Percentiles rank a stretch among this genome's conserved stretches.
Evolutionary conservation across 1,284 basidiomycete genomes (phyloP).

Genomic region (Sporisorium reilianum): DNA sequence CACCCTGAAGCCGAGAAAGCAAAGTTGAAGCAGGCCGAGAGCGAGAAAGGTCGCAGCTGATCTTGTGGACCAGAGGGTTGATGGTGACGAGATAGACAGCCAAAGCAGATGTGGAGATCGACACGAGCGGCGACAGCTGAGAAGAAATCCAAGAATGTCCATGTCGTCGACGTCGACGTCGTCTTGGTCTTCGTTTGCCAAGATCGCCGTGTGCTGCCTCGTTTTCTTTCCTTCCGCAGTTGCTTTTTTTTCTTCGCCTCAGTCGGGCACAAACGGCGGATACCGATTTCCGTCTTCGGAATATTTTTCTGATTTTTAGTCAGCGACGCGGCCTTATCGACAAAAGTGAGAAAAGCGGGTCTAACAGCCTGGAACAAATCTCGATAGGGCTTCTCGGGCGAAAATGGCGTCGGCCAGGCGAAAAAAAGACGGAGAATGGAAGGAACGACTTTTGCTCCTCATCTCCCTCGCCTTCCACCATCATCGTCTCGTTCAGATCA

Average conservation of each 20-base stretch:
- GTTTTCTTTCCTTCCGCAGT: constrained; percentile 6
- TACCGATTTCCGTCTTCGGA: constrained; percentile 1
- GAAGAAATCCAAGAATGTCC: constrained; percentile 4
- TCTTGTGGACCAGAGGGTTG: not conserved
- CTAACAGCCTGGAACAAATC: not conserved
- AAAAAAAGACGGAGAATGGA: constrained; percentile 1
- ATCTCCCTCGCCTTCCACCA: constrained; percentile 3
- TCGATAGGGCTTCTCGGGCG: not conserved
- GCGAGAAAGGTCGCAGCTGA: not conserved
- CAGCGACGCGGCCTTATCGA: too few relatives aligned
- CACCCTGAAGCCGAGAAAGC: not conserved
- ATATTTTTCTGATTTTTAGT: constrained; percentile 13
- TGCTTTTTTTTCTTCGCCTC: not conserved
- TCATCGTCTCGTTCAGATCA: not conserved
- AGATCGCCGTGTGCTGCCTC: constrained; percentile 31
- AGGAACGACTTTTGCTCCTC: constrained; percentile 1
- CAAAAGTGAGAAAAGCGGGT: too few relatives aligned
- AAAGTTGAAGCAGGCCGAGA: not conserved
- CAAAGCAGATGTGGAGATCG: constrained; percentile 6
- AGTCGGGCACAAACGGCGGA: constrained; percentile 4
- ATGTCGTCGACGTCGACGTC: not conserved
- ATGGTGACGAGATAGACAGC: not conserved
- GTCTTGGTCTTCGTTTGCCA: not conserved
- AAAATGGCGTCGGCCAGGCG: not conserved
- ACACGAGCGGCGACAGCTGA: not conserved